Conservation (phyloP, 768 basidiomycete species). For the Leccinum barrowsii region DNA sequence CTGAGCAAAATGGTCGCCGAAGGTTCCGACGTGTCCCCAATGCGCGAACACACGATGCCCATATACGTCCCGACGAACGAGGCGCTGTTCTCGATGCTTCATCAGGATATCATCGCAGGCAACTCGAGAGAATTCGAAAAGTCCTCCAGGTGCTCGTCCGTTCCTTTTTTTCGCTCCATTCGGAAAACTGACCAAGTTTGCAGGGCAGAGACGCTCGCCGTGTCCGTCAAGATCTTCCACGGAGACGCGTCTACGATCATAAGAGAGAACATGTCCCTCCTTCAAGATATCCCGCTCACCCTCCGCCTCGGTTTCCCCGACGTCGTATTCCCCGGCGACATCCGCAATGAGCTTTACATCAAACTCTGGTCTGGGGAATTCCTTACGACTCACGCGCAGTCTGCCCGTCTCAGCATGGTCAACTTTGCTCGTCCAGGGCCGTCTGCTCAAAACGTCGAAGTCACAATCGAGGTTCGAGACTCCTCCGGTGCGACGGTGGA, state of each 20-base stretch:
- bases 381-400: slow-evolving; percentile 45
- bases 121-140: slow-evolving; percentile 81
- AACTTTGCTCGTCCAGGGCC: slow-evolving; percentile 58
- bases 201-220: slow-evolving; percentile 84
- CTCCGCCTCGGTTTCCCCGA: slow-evolving; percentile 92
- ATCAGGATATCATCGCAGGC: slow-evolving; percentile 88
- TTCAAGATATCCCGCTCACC: slow-evolving; percentile 79
- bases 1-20: slow-evolving; percentile 66
- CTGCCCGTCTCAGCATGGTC: slow-evolving; percentile 56
- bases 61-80: slow-evolving; percentile 85
- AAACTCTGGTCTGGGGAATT: slow-evolving; percentile 97
- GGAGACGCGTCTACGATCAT: slow-evolving; percentile 76
- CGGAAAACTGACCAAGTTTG: not conserved
- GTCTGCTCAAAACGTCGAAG: slow-evolving; percentile 64
- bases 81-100: slow-evolving; percentile 84
- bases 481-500: slow-evolving; percentile 66
- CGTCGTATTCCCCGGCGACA: slow-evolving; percentile 88
- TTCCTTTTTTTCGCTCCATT: not conserved
- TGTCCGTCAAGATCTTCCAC: slow-evolving; percentile 82
- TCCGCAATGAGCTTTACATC: slow-evolving; percentile 94
- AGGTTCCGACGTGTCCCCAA: slow-evolving; percentile 55
- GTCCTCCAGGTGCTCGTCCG: slow-evolving; percentile 59
- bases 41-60: slow-evolving; percentile 80
- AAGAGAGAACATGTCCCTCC: slow-evolving; percentile 77
- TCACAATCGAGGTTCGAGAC: slow-evolving; percentile 83